Percentiles rank a stretch among this genome's conserved stretches.
phyloP scores from a whole-genome alignment of 805 yeast genomes.

The Scheffersomyces spartinae region DNA sequence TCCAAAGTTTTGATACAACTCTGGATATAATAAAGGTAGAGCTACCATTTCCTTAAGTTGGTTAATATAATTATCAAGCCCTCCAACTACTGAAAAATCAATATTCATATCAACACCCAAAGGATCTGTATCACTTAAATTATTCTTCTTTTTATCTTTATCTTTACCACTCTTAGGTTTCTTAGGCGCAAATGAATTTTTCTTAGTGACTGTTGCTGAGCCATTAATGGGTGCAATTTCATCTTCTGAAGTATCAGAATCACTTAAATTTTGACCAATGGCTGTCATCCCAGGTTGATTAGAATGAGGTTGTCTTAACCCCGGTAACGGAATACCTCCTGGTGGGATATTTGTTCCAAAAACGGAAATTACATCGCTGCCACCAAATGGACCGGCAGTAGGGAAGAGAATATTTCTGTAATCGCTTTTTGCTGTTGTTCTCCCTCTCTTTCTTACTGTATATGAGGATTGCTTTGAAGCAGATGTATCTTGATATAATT shows the following conservation, averaged over 20 bases:
- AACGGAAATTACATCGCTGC: conserved; percentile 79
- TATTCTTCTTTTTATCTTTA: conserved; percentile 41
- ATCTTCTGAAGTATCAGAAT: conserved; percentile 56
- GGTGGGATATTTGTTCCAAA: conserved; percentile 61
- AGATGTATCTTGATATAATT: conserved; percentile 9
- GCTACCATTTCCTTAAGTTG: conserved; percentile 97
- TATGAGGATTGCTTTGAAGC: conserved; percentile 12
- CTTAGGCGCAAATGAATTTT: conserved; percentile 8
- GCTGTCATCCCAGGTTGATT: conserved; percentile 19
- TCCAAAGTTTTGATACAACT: conserved; percentile 76
- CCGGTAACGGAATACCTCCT: conserved; percentile 30
- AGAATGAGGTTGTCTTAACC: conserved; percentile 14
- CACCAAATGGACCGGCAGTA: conserved; percentile 97
- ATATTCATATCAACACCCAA: conserved; percentile 81
- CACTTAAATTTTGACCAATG: conserved; percentile 26
- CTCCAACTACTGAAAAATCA: conserved; percentile 81
- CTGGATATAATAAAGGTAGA: conserved; percentile 86
- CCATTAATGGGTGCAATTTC: conserved; percentile 37
- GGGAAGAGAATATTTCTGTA: conserved; percentile 67
- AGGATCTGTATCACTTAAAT: conserved; percentile 83
- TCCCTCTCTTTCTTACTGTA: conserved; percentile 28
- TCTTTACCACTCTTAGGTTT: conserved; percentile 11
- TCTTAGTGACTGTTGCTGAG: conserved; percentile 26
- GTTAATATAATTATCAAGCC: conserved; percentile 78
- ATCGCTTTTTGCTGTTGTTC: conserved; percentile 32